These are phyloP conservation scores for Spirogloea muscicola DNA, from an alignment of 139 green algal genomes.

Conservation along the genomic window DNA sequence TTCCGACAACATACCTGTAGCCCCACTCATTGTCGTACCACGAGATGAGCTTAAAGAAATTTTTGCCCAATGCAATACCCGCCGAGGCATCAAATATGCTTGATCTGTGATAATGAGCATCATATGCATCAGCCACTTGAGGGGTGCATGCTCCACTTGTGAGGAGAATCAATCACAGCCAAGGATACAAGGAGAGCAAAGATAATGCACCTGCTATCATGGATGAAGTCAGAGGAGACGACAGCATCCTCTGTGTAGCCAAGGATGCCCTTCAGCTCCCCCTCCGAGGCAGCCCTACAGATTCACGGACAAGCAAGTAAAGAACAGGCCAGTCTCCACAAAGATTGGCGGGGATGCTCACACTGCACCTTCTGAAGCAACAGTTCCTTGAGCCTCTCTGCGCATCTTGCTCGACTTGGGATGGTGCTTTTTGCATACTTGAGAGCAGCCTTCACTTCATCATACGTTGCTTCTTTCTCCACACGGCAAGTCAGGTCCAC, in stretches of 20 bases:
- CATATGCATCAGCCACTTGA: neutral
- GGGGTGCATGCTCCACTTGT: neutral
- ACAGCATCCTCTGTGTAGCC: constrained; percentile 90
- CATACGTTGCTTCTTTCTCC: constrained; percentile 85
- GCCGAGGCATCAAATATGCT: constrained; percentile 9
- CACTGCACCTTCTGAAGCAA: neutral
- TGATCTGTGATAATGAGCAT: constrained; percentile 52
- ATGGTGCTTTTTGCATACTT: too few relatives aligned
- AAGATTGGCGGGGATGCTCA: neutral
- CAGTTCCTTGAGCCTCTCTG: too few relatives aligned
- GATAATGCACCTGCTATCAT: constrained; percentile 52
- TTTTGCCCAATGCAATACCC: constrained; percentile 43
- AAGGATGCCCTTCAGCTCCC: constrained; percentile 78
- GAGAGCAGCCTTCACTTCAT: constrained; percentile 78
- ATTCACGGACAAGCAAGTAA: neutral
- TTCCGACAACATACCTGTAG: too few relatives aligned
- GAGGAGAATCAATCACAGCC: neutral
- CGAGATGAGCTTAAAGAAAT: constrained; percentile 88
- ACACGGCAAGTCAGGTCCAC: constrained; percentile 90
- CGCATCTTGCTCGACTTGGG: too few relatives aligned
- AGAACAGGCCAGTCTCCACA: neutral
- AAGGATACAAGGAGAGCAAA: neutral
- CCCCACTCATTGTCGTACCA: constrained; percentile 97
- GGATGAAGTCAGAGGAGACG: constrained; percentile 89
- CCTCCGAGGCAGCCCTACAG: constrained; percentile 55